Base-by-base conservation (phyloP, 257 asterid genomes). In the Capsicum rhomboideum region DNA sequence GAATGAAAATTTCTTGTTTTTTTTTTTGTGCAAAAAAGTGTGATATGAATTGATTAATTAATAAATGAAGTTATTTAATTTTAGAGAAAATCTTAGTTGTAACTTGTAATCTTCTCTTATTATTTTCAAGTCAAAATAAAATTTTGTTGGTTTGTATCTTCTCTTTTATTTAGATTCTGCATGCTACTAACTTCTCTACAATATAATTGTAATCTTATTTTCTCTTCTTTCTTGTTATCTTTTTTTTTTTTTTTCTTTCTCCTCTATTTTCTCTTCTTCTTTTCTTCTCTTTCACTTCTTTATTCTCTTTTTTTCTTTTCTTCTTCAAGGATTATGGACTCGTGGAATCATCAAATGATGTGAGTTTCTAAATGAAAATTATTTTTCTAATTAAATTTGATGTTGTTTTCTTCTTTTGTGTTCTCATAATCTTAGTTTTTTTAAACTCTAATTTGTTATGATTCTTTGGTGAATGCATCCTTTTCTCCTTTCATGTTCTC, bases 341-440 rank as follows among this genome's bases (percentile, higher is more conserved):
- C 53, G 26, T 83, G 82, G 82, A 37, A 74, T 26, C 17, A 63
- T 20, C 85, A 83, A 34, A 74, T 20, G 55, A 84, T 84, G 86
- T 84, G 59, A 78, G 80, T 84, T 58, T 31, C 7, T 6, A 9
- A 11, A 10, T 61, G 8, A 13, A 64, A 64, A 7, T 6, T 59
- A 14, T 23, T 23, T 58, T 40, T 10, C 8, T 59, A 59, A 59
- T 59, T 49, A 56, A 28, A 4, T 42, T 40, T 69, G 42, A 5
- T n/a, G 29, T 42, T 21, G 7, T 72, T 72, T 9, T 69, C 10
- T 34, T n/a, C 64, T 8, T n/a, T 56, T 56, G 4, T 56, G 13
- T 56, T 56, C 28, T 56, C 31, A n/a, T 59, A 1, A 59, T 58
- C 3, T 46, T 10, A 0, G 2, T 46, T 10, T 46, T 10, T 46